Base-by-base conservation (phyloP, 495 filamentous ascomycete genomes). In the Entonaema liquescens region DNA sequence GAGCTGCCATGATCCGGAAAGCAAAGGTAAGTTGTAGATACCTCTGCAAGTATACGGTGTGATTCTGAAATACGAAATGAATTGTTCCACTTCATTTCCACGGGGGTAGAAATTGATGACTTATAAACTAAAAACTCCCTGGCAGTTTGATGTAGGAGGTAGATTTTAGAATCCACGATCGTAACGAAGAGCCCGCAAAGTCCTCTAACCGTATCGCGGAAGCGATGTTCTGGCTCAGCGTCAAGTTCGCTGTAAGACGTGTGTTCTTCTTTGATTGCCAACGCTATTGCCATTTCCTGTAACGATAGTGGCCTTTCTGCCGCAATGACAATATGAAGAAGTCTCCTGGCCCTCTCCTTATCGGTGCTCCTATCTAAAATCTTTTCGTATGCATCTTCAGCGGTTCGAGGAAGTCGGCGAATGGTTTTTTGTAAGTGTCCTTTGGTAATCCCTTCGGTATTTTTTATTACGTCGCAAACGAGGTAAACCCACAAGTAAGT, bases 111-210 rank as follows among this genome's bases (percentile, higher is more conserved):
- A 25, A 1, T n/a, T 6, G 25, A 2, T 13, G 11, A n/a, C 4
- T 29, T 7, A 19, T 12, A 29, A 65, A 79, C 63, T 12, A 81
- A 65, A 44, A 79, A 82, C 58, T 83, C 79, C 44, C 71, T 82
- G 2, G 79, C 80, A 5, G 82, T 84, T 49, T 84, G 83, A 55
- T 83, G 83, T 36, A 84, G 70, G 1, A 84, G 58, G 62, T 81
- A 84, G 3, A 84, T 49, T 60, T 68, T 77, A 0, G 63, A 68
- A 23, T 81, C 65, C 13, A 75, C 55, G 21, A 83, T 77, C 5
- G 65, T 71, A 12, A 84, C 57, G 54, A 83, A 79, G 12, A 83
- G 77, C 0, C 82, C 82, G 62, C 82, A 84, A 7, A 77, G 35
- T 15, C 78, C 72, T 73, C 77, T 54, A 0, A 84, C 42, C n/a